Conservation (phyloP, 352 stramenopile species). For the Plasmopara viticola region DNA sequence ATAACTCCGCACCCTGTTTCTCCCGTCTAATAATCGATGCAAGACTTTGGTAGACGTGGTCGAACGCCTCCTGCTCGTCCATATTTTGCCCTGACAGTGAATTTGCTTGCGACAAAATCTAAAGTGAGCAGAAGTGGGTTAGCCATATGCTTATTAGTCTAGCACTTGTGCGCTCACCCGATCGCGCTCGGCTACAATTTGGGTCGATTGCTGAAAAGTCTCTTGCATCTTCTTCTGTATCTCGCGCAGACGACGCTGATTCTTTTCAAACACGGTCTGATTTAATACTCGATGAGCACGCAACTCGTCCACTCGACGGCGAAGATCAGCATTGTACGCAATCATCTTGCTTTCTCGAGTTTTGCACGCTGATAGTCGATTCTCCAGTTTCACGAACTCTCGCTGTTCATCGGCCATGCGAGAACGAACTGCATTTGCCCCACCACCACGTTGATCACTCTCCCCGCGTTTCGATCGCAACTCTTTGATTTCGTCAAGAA, state of each 20-base stretch:
- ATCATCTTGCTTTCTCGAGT: constrained; percentile 75
- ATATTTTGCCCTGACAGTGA: constrained; percentile 61
- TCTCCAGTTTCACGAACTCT: constrained; percentile 76
- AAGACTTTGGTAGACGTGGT: constrained; percentile 66
- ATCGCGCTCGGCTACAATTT: constrained; percentile 67
- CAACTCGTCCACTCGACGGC: constrained; percentile 49
- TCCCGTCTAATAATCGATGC: constrained; percentile 67
- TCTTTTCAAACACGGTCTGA: constrained; percentile 76
- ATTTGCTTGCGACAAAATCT: constrained; percentile 64
- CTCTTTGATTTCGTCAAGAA: constrained; percentile 61
- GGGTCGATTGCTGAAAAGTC: constrained; percentile 55
- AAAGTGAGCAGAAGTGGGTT: background rate
- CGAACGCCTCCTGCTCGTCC: constrained; percentile 70
- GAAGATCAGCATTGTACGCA: constrained; percentile 49
- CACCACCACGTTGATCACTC: constrained; percentile 63
- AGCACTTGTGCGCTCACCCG: constrained; percentile 23
- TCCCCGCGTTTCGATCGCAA: constrained; percentile 57
- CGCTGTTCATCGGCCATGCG: constrained; percentile 69
- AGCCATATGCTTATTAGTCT: background rate
- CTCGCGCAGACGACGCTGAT: constrained; percentile 63
- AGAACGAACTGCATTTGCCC: constrained; percentile 59
- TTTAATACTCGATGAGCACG: constrained; percentile 57
- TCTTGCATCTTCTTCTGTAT: constrained; percentile 78
- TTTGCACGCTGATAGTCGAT: constrained; percentile 60
- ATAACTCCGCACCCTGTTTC: constrained; percentile 67